Percentiles rank a stretch among this genome's conserved stretches.
These are phyloP conservation scores for Colletotrichum spaethianum DNA, from an alignment of 2,329 filamentous ascomycete genomes.

Conservation along the genomic window DNA sequence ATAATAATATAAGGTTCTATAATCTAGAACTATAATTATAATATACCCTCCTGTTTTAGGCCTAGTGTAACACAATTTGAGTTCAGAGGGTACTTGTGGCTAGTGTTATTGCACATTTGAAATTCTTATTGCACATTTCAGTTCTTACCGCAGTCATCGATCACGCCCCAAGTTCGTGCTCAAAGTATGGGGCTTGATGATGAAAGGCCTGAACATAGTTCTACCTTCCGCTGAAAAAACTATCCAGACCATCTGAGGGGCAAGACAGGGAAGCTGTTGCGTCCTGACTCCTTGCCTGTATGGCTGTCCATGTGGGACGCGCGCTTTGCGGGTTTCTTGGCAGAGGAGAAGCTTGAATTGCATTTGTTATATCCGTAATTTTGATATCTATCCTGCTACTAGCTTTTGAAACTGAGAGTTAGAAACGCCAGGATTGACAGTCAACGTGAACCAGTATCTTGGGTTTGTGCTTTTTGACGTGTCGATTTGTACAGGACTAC, in stretches of 20 bases:
- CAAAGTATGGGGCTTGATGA: neutral
- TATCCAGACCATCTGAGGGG: neutral
- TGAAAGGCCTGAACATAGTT: neutral
- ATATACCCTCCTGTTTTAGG: too few relatives aligned
- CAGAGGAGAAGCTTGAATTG: neutral
- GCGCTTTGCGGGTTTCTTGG: too few relatives aligned
- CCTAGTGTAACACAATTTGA: too few relatives aligned
- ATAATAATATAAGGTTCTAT: too few relatives aligned
- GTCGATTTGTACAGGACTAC: neutral
- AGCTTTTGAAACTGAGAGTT: neutral
- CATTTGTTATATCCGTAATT: neutral
- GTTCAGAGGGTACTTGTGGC: too few relatives aligned
- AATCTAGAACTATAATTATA: too few relatives aligned
- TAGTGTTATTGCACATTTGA: too few relatives aligned
- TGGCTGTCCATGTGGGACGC: neutral
- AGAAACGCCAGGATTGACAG: rapidly evolving
- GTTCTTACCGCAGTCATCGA: too few relatives aligned
- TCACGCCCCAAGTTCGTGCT: too few relatives aligned
- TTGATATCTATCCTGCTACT: neutral
- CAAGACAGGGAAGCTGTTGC: neutral
- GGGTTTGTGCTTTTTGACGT: too few relatives aligned
- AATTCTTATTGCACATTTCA: too few relatives aligned
- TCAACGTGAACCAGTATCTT: neutral
- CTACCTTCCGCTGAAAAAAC: neutral
- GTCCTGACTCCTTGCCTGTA: neutral